Percentiles rank a stretch among this genome's conserved stretches.
These are phyloP conservation scores for Barnettozyma vustinii DNA, from an alignment of 805 yeast genomes.

Conservation along the genomic window DNA sequence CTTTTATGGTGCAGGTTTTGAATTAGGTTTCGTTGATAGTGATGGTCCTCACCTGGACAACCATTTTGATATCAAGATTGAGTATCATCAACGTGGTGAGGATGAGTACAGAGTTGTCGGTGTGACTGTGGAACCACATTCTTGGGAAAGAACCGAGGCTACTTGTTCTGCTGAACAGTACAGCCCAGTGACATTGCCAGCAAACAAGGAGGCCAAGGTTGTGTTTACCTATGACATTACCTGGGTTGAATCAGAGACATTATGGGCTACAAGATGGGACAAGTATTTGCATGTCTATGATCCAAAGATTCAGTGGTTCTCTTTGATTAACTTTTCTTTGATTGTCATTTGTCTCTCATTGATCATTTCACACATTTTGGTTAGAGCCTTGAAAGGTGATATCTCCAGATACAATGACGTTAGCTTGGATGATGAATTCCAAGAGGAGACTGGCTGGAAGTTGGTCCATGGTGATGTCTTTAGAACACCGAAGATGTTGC, in stretches of 20 bases:
- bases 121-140: conserved; percentile 67
- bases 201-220: conserved; percentile 51
- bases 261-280: conserved; percentile 99
- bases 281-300: conserved; percentile 87
- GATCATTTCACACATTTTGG: conserved; percentile 71
- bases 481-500: conserved; percentile 68
- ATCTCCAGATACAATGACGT: conserved; percentile 85
- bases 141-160: conserved; percentile 41
- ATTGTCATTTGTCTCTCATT: conserved; percentile 73
- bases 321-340: conserved; percentile 79
- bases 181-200: conserved; percentile 43
- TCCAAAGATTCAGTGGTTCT: conserved; percentile 94
- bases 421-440: conserved; percentile 78
- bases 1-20: conserved; percentile 79
- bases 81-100: conserved; percentile 71
- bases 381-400: conserved; percentile 78
- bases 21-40: conserved; percentile 64
- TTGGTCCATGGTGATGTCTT: conserved; percentile 92
- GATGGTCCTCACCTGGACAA: conserved; percentile 63
- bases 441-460: conserved; percentile 97
- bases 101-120: conserved; percentile 86
- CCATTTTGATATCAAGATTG: conserved; percentile 74
- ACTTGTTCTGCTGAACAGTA: conserved; percentile 27
- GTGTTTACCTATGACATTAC: conserved; percentile 77
- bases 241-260: conserved; percentile 64